phyloP scores from a whole-genome alignment of 495 filamentous ascomycete species.

The Penicillium desertorum region DNA sequence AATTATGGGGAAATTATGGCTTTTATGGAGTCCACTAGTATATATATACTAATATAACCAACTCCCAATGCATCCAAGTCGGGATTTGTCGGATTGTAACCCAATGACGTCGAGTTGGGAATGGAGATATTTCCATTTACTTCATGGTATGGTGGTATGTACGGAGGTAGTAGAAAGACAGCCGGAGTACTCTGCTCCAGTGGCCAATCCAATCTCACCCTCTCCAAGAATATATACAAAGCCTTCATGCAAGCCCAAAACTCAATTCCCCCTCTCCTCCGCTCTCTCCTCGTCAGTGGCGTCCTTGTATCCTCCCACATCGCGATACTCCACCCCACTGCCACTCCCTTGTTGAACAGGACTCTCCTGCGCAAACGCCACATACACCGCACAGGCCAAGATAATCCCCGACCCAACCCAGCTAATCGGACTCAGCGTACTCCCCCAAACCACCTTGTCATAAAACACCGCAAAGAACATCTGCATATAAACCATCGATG shows the following conservation, averaged over 20 bases:
- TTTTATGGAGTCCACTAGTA: conserved; percentile 11
- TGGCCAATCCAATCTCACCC: neutral
- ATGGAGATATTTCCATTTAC: too few species aligned
- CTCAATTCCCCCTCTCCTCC: conserved; percentile 11
- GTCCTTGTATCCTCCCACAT: conserved; percentile 11
- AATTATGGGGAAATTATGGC: conserved; percentile 12
- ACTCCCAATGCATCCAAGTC: too few species aligned
- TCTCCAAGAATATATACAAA: neutral
- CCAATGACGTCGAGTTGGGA: conserved; percentile 33
- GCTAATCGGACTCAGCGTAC: conserved; percentile 62
- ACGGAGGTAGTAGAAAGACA: too few species aligned
- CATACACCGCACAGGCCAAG: conserved; percentile 76
- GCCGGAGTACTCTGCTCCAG: conserved; percentile 11
- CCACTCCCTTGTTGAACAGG: conserved; percentile 7
- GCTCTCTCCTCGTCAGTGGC: conserved; percentile 9
- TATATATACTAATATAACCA: too few species aligned
- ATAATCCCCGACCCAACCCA: conserved; percentile 77
- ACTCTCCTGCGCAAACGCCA: conserved; percentile 56
- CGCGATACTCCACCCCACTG: conserved; percentile 4
- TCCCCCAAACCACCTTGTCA: conserved; percentile 76
- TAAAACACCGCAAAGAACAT: conserved; percentile 88
- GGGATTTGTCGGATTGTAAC: conserved; percentile 21
- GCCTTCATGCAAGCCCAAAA: conserved; percentile 9
- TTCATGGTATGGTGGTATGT: too few species aligned
- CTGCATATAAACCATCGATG: conserved; percentile 87